These are phyloP conservation scores for Salix caprea DNA, from an alignment of 345 rosid species.

Conservation along the genomic window DNA sequence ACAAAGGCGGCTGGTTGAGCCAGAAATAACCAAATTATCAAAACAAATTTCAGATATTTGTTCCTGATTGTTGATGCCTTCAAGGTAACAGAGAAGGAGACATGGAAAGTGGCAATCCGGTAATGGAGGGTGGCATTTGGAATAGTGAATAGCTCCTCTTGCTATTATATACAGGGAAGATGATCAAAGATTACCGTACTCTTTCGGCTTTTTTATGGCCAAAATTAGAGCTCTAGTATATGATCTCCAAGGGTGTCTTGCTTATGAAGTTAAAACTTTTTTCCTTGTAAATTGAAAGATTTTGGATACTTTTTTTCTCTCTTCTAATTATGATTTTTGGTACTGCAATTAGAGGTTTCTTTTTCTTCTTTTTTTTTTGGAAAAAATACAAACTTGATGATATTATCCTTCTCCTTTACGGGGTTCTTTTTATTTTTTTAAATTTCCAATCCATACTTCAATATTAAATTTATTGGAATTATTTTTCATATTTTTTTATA, in stretches of 20 bases:
- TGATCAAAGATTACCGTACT: neutral
- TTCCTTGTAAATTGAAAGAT: neutral
- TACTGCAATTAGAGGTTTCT: neutral
- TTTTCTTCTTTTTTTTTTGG: too few relatives aligned
- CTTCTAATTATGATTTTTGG: neutral
- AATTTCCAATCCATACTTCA: too few relatives aligned
- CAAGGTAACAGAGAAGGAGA: neutral
- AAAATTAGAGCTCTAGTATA: neutral
- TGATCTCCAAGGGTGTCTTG: neutral
- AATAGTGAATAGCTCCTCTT: neutral
- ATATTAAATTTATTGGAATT: too few relatives aligned
- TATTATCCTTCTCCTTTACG: too few relatives aligned
- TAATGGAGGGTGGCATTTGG: neutral
- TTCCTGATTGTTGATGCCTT: conserved; percentile 9
- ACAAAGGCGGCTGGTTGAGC: neutral
- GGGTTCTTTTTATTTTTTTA: too few relatives aligned
- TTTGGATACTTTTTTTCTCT: neutral
- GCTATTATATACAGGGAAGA: neutral
- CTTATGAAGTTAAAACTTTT: neutral
- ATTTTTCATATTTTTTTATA: too few relatives aligned
- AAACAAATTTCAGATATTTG: neutral
- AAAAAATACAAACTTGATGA: too few relatives aligned
- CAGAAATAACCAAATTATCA: neutral
- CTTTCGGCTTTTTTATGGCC: neutral
- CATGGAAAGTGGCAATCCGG: conserved; percentile 8